Percentiles rank a stretch among this genome's conserved stretches.
phyloP scores from a whole-genome alignment of 768 basidiomycete species.

The Strobilomyces dryophilus region DNA sequence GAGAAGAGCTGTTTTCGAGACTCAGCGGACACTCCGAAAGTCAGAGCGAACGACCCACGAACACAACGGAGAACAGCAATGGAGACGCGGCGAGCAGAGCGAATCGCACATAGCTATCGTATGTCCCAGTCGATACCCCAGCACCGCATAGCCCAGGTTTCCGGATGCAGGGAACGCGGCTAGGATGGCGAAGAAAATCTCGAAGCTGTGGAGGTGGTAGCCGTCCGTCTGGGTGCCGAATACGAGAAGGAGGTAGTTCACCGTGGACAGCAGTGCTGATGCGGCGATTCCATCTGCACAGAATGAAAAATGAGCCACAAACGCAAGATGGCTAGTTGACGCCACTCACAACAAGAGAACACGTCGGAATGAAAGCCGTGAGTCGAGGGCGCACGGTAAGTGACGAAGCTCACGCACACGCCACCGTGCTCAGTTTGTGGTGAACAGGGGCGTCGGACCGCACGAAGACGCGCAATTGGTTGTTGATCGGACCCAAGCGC shows the following conservation, averaged over 20 bases:
- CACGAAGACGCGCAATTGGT: slow-evolving; percentile 71
- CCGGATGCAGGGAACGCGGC: slow-evolving; percentile 73
- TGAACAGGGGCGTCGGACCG: slow-evolving; percentile 77
- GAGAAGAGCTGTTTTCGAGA: slow-evolving; percentile 58
- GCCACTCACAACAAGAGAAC: slow-evolving; percentile 48
- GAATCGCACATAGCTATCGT: slow-evolving; percentile 58
- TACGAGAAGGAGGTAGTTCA: slow-evolving; percentile 75
- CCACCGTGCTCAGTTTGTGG: slow-evolving; percentile 67
- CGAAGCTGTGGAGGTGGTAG: slow-evolving; percentile 75
- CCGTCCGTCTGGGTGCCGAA: slow-evolving; percentile 69
- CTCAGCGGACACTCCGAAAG: slow-evolving; percentile 9
- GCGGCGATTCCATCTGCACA: slow-evolving; percentile 54
- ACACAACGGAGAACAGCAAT: slow-evolving; percentile 68
- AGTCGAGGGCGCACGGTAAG: background rate
- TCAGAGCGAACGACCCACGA: slow-evolving; percentile 41
- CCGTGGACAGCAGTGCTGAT: slow-evolving; percentile 53
- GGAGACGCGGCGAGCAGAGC: slow-evolving; percentile 60
- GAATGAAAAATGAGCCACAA: background rate
- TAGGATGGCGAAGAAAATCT: slow-evolving; percentile 71
- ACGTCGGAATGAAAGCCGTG: slow-evolving; percentile 32
- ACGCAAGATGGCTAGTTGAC: slow-evolving; percentile 3
- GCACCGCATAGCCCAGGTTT: slow-evolving; percentile 64
- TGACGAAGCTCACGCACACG: slow-evolving; percentile 36
- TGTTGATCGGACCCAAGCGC: slow-evolving; percentile 76
- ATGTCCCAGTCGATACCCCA: slow-evolving; percentile 68